Percentiles rank a stretch among this genome's conserved stretches.
phyloP scores from a whole-genome alignment of 371 early-diverging fungal species.

The Lichtheimia hyalospora region DNA sequence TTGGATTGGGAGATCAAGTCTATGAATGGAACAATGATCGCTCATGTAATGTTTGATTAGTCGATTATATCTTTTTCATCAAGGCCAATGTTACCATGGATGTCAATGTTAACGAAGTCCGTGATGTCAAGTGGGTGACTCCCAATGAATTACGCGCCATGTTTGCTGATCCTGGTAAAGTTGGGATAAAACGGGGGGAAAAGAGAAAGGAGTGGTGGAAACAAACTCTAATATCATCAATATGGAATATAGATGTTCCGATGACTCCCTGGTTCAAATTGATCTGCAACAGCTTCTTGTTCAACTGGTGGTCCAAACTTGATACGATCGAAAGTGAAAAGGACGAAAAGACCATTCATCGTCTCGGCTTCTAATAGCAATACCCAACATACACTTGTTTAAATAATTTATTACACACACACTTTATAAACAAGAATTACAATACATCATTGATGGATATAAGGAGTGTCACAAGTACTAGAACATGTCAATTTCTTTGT shows the following conservation, averaged over 20 bases:
- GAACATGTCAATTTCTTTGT: no score
- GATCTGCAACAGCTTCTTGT: constrained; percentile 88
- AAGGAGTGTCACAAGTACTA: no score
- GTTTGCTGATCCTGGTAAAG: constrained; percentile 62
- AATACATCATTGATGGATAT: no score
- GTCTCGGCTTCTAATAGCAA: constrained; percentile 46
- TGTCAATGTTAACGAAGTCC: constrained; percentile 84
- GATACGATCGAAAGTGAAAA: constrained; percentile 66
- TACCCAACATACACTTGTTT: neutral
- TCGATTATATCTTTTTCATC: constrained; percentile 90
- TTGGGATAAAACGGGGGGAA: neutral
- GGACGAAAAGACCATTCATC: constrained; percentile 78
- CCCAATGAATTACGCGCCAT: constrained; percentile 73
- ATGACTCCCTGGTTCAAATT: constrained; percentile 97
- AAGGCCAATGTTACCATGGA: constrained; percentile 67
- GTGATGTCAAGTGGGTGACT: constrained; percentile 71
- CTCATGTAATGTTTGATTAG: constrained; percentile 32
- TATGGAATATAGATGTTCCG: constrained; percentile 38
- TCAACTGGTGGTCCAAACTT: constrained; percentile 92
- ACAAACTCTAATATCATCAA: no score
- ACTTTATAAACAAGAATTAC: no score
- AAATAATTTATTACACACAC: no score
- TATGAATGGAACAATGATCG: no score
- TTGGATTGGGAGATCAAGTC: constrained; percentile 19
- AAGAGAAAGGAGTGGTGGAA: no score